Percentiles rank a stretch among this genome's conserved stretches.
phyloP scores from a whole-genome alignment of 768 basidiomycete genomes.

The Suillus placidus region DNA sequence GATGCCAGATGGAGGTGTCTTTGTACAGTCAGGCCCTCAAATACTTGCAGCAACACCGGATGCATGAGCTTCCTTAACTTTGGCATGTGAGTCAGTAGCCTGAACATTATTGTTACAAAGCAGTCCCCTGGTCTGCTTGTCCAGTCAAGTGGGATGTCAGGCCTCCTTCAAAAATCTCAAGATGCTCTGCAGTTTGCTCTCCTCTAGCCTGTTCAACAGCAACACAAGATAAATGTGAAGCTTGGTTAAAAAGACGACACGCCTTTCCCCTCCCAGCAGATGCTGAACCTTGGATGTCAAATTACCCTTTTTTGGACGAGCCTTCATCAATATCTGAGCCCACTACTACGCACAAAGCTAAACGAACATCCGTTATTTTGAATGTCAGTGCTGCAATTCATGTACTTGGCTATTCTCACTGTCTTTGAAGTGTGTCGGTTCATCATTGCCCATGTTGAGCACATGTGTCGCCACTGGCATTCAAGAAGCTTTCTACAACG shows the following conservation, averaged over 20 bases:
- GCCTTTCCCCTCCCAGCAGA: background rate
- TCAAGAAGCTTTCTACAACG: background rate
- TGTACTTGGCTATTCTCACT: background rate
- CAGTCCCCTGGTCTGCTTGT: background rate
- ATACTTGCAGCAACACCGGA: background rate
- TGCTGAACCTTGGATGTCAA: background rate
- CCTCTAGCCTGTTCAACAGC: background rate
- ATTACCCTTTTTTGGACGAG: background rate
- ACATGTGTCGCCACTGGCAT: background rate
- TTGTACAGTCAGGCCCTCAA: background rate
- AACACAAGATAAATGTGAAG: background rate
- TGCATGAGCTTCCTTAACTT: background rate
- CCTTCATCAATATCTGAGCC: background rate
- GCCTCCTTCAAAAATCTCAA: background rate
- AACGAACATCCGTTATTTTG: background rate
- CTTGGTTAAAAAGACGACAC: background rate
- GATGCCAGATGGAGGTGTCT: background rate
- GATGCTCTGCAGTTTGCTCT: background rate
- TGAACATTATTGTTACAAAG: background rate
- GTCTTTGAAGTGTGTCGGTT: background rate
- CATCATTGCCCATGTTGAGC: background rate
- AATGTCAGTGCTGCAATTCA: background rate
- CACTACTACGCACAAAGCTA: background rate
- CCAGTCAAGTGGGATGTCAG: background rate
- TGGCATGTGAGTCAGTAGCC: background rate